Conservation (phyloP, 805 yeast species). For the Sugiyamaella chiloensis region DNA sequence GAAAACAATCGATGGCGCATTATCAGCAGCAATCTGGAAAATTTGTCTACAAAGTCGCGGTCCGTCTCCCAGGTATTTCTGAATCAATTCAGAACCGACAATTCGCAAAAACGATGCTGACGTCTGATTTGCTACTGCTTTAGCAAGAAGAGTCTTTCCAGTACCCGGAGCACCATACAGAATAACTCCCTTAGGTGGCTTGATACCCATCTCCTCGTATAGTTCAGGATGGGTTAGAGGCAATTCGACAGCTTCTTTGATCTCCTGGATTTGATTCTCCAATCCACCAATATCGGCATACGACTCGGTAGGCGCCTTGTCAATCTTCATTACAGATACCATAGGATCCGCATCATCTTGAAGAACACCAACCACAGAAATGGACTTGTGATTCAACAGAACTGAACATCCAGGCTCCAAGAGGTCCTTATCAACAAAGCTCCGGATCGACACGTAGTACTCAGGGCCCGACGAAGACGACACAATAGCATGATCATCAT, state of each 20-base stretch:
- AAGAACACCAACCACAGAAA: slow-evolving; percentile 94
- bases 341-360: slow-evolving; percentile 98
- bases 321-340: slow-evolving; percentile 96
- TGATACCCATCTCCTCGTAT: slow-evolving; percentile 97
- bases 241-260: slow-evolving; percentile 93
- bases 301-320: slow-evolving; percentile 94
- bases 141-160: slow-evolving; percentile 91
- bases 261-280: slow-evolving; percentile 94
- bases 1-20: slow-evolving; percentile 97
- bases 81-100: slow-evolving; percentile 95
- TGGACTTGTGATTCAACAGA: slow-evolving; percentile 90
- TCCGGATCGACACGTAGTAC: slow-evolving; percentile 90
- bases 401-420: slow-evolving; percentile 98
- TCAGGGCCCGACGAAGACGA: slow-evolving; percentile 96
- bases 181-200: slow-evolving; percentile 97
- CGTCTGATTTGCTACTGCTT: slow-evolving; percentile 98
- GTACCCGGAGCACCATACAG: slow-evolving; percentile 98
- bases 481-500: slow-evolving; percentile 98
- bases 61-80: slow-evolving; percentile 96
- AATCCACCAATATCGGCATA: slow-evolving; percentile 97
- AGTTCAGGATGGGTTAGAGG: slow-evolving; percentile 96
- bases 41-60: slow-evolving; percentile 92
- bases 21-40: slow-evolving; percentile 93
- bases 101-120: slow-evolving; percentile 93
- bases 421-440: slow-evolving; percentile 94